Conservation (phyloP, 352 stramenopile species). For the Phytophthora gonapodyides region DNA sequence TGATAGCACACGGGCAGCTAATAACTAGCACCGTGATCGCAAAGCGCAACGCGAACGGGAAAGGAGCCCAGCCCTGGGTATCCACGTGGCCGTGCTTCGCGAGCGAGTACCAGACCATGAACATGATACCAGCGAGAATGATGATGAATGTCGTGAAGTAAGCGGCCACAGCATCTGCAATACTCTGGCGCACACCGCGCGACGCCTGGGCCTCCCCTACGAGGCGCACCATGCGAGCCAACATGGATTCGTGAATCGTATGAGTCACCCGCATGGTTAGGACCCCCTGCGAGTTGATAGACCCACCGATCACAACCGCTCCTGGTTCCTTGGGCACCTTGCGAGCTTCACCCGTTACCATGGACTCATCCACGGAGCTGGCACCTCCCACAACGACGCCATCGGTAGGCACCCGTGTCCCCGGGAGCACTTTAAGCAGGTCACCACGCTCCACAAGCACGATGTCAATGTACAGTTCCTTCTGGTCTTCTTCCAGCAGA, state of each 20-base stretch:
- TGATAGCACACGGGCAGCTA: constrained; percentile 79
- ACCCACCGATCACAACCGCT: constrained; percentile 67
- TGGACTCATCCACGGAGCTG: constrained; percentile 78
- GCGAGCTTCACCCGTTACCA: constrained; percentile 73
- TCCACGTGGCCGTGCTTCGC: constrained; percentile 42
- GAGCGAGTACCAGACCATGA: constrained; percentile 76
- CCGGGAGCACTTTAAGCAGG: constrained; percentile 68
- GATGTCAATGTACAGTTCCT: constrained; percentile 78
- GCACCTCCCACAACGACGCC: constrained; percentile 67
- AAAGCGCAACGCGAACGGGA: constrained; percentile 80
- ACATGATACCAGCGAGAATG: constrained; percentile 57
- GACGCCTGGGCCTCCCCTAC: constrained; percentile 77
- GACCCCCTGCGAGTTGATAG: constrained; percentile 73
- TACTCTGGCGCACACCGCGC: constrained; percentile 62
- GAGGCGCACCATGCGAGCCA: constrained; percentile 72
- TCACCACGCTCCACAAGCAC: constrained; percentile 77
- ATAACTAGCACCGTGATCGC: constrained; percentile 82
- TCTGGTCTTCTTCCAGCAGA: constrained; percentile 66
- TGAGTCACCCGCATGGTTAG: constrained; percentile 71
- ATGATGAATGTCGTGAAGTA: constrained; percentile 85
- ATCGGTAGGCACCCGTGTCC: constrained; percentile 72
- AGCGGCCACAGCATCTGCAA: constrained; percentile 65
- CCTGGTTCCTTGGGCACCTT: constrained; percentile 70
- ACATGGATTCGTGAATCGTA: constrained; percentile 77
- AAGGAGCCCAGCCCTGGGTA: constrained; percentile 57